Conservation (phyloP, 2,329 filamentous ascomycete species). For the Aspergillaceae sp. region DNA sequence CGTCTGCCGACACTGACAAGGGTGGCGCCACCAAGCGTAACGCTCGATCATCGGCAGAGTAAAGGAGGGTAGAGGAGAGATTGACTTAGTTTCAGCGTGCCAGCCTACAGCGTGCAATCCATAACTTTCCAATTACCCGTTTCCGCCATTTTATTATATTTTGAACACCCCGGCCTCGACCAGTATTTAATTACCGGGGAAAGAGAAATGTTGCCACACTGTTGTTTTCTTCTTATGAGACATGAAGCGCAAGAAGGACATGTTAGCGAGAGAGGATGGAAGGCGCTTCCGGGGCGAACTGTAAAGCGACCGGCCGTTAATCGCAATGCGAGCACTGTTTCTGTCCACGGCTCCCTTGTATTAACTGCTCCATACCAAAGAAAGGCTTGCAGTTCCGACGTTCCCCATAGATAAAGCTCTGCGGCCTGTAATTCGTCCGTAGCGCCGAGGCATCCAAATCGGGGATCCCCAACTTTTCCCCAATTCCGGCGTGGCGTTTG, state of each 20-base stretch:
- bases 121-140: neutral
- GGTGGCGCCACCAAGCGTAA: conserved; percentile 54
- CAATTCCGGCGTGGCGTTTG: neutral
- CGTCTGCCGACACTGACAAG: conserved; percentile 67
- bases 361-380: neutral
- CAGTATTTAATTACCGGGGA: neutral
- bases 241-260: neutral
- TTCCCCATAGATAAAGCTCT: neutral
- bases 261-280: neutral
- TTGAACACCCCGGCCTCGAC: neutral
- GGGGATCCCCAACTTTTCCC: neutral
- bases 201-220: neutral
- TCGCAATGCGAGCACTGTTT: too few species aligned
- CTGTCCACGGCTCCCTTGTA: too few species aligned
- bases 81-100: neutral
- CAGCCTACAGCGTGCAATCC: conserved; percentile 1
- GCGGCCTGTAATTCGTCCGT: neutral
- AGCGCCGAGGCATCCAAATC: neutral
- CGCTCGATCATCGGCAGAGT: conserved; percentile 38
- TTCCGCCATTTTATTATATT: neutral
- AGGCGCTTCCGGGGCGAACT: neutral
- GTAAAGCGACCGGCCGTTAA: neutral
- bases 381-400: neutral
- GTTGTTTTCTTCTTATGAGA: conserved; percentile 1
- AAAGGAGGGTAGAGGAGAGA: conserved; percentile 7